Percentiles rank a stretch among this genome's conserved stretches.
These are phyloP conservation scores for Ilyonectria mors-panacis DNA, from an alignment of 2,329 filamentous ascomycete genomes.

Conservation along the genomic window DNA sequence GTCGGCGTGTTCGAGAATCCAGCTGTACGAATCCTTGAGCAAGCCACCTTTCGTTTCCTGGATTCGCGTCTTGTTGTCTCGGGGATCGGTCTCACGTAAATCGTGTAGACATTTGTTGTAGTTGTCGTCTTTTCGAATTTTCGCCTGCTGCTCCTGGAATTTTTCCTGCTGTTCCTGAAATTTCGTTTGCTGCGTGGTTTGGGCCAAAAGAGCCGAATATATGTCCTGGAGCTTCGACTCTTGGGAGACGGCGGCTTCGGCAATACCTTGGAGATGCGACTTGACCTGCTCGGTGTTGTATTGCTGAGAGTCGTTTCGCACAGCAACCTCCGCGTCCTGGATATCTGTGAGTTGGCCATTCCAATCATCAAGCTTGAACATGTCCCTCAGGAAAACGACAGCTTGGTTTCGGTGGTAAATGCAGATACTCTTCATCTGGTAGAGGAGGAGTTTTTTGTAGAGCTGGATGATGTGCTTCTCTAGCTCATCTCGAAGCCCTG, in stretches of 20 bases:
- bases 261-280: slow-evolving; percentile 17
- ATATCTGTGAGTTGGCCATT: slow-evolving; percentile 47
- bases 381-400: slow-evolving; percentile 48
- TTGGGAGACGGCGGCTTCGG: slow-evolving; percentile 3
- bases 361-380: slow-evolving; percentile 55
- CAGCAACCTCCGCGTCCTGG: slow-evolving; percentile 44
- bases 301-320: slow-evolving; percentile 26
- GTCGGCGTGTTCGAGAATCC: slow-evolving; percentile 49
- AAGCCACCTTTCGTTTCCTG: slow-evolving; percentile 33
- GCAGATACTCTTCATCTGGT: slow-evolving; percentile 59
- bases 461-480: slow-evolving; percentile 51
- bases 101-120: neutral
- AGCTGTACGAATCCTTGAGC: slow-evolving; percentile 47
- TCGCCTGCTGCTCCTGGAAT: slow-evolving; percentile 5
- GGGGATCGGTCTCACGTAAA: slow-evolving; percentile 7
- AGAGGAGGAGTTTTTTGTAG: slow-evolving; percentile 57
- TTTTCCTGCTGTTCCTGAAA: slow-evolving; percentile 1
- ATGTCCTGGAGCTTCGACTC: slow-evolving; percentile 5
- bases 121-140: slow-evolving; percentile 1
- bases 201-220: neutral
- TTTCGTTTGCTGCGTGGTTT: neutral
- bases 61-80: slow-evolving; percentile 6
- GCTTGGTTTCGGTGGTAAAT: slow-evolving; percentile 52
- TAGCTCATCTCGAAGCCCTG: slow-evolving; percentile 40
- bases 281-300: slow-evolving; percentile 32